A percentile compares a stretch with the other conserved stretches of the same genome.
Conservation (phyloP, 352 stramenopile genomes). For the Thalassiosira gravida region DNA sequence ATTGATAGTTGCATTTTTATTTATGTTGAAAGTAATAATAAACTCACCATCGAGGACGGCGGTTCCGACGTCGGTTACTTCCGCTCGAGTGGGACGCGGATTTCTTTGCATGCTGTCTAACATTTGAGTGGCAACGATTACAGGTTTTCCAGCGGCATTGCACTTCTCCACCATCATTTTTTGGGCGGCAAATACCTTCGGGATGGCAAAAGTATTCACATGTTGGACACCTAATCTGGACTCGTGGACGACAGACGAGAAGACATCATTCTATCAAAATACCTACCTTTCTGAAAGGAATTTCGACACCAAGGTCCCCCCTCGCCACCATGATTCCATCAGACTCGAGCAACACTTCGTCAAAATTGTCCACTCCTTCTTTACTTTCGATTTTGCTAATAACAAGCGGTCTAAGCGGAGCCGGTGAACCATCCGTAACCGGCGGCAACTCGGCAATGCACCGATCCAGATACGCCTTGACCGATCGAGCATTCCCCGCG, state of each 20-base stretch:
- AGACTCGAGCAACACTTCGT: constrained; percentile 92
- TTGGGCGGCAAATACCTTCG: constrained; percentile 91
- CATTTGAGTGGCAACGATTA: constrained; percentile 98
- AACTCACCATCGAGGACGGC: constrained; percentile 93
- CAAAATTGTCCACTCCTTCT: constrained; percentile 89
- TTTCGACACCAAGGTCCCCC: constrained; percentile 89
- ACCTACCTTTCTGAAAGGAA: constrained; percentile 88
- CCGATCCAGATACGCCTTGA: constrained; percentile 89
- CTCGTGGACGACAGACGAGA: too few relatives aligned
- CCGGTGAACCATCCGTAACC: constrained; percentile 24
- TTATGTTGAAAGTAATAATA: too few relatives aligned
- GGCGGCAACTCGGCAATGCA: constrained; percentile 69
- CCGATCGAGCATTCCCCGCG: constrained; percentile 81
- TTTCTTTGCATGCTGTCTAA: constrained; percentile 97
- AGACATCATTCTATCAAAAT: too few relatives aligned
- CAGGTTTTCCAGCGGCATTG: constrained; percentile 93
- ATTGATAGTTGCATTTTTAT: too few relatives aligned
- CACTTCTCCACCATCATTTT: constrained; percentile 96
- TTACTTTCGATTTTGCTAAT: constrained; percentile 97
- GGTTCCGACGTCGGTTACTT: constrained; percentile 96
- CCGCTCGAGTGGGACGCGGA: constrained; percentile 93
- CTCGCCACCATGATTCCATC: constrained; percentile 96
- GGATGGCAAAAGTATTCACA: too few relatives aligned
- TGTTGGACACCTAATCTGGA: too few relatives aligned
- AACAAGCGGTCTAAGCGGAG: constrained; percentile 89